Conservation (phyloP, 2,329 filamentous ascomycete genomes). For the Chalaropsis thielavioides region DNA sequence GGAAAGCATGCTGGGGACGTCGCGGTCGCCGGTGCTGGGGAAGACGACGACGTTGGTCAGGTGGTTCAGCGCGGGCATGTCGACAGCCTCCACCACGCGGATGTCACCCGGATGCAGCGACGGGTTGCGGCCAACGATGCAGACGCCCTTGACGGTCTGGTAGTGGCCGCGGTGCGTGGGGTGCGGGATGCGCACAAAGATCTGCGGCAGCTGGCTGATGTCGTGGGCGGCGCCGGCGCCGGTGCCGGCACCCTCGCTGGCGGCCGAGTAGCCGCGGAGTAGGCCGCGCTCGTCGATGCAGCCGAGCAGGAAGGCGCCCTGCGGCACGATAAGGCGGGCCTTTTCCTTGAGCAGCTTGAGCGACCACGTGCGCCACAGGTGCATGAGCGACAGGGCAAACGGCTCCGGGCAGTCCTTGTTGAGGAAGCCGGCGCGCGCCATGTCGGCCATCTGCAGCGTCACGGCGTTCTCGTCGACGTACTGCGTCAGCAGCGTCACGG, state of each 20-base stretch:
- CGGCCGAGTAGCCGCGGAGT: conserved; percentile 54
- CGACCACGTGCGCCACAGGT: conserved; percentile 78
- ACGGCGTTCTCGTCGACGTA: conserved; percentile 77
- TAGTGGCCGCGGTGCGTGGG: conserved; percentile 41
- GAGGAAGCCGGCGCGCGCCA: conserved; percentile 74
- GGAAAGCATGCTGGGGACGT: conserved; percentile 86
- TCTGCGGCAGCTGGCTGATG: conserved; percentile 53
- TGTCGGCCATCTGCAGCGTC: conserved; percentile 56
- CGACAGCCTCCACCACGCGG: conserved; percentile 70
- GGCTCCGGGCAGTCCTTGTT: conserved; percentile 47
- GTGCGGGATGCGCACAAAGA: conserved; percentile 71
- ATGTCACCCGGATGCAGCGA: conserved; percentile 89
- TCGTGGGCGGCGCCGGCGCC: conserved; percentile 30
- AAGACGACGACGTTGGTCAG: conserved; percentile 79
- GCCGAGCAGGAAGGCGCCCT: conserved; percentile 78
- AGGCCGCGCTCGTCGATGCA: conserved; percentile 73
- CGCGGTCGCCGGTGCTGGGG: conserved; percentile 66
- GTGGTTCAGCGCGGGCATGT: conserved; percentile 57
- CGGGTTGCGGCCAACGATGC: conserved; percentile 78
- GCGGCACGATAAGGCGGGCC: conserved; percentile 64
- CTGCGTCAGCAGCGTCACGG: conserved; percentile 52
- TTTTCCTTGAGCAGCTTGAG: conserved; percentile 88
- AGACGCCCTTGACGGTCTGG: conserved; percentile 62
- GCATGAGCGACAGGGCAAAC: conserved; percentile 64
- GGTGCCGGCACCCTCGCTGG: conserved; percentile 25